Evolutionary conservation across 495 filamentous ascomycete genomes (phyloP).

Genomic region (Aspergillus nanangensis): DNA sequence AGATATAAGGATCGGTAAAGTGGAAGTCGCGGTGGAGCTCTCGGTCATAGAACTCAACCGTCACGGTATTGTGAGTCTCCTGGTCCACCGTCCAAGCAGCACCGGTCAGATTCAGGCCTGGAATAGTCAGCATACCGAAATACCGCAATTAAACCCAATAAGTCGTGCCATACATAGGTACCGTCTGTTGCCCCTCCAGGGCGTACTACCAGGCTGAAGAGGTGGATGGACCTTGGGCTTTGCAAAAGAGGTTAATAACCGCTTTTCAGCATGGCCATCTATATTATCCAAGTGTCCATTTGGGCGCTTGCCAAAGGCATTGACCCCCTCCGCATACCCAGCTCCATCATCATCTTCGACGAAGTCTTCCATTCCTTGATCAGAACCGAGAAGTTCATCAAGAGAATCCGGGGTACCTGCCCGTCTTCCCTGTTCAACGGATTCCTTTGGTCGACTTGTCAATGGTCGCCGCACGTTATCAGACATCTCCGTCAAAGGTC

Average conservation of each 20-base stretch:
- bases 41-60: constrained; percentile 95
- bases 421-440: constrained; percentile 35
- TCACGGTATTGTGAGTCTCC: constrained; percentile 90
- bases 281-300: constrained; percentile 48
- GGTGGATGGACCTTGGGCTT: constrained; percentile 70
- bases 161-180: constrained; percentile 64
- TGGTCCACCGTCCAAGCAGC: constrained; percentile 97
- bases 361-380: constrained; percentile 67
- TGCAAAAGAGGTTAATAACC: constrained; percentile 51
- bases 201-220: constrained; percentile 91
- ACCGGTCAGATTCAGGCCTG: constrained; percentile 78
- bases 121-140: constrained; percentile 27
- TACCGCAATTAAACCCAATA: background rate
- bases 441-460: constrained; percentile 52
- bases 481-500: constrained; percentile 67
- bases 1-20: constrained; percentile 88
- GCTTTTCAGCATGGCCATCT: constrained; percentile 53
- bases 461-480: constrained; percentile 56
- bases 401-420: constrained; percentile 52
- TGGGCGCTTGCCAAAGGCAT: constrained; percentile 56
- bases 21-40: constrained; percentile 91
- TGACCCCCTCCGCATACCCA: constrained; percentile 69
- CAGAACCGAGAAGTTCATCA: constrained; percentile 51
- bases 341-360: constrained; percentile 95
- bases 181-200: constrained; percentile 88